These are phyloP conservation scores for Lodderomyces beijingensis DNA, from an alignment of 1,139 yeast species.

Conservation along the genomic window DNA sequence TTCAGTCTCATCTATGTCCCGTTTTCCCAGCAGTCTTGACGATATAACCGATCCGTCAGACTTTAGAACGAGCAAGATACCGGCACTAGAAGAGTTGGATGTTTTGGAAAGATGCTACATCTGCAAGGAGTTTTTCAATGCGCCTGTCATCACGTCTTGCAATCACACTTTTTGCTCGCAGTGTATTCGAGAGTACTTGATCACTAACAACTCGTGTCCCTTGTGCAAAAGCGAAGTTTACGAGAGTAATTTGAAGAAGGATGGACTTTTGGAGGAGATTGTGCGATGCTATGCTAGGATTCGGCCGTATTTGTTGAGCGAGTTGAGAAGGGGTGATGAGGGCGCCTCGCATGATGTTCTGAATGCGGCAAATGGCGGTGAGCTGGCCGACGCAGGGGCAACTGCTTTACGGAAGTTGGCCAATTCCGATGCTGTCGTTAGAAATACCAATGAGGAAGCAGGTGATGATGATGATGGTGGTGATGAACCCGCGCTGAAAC, in stretches of 20 bases:
- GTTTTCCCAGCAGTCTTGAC: conserved; percentile 6
- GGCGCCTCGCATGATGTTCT: background rate
- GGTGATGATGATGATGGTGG: background rate
- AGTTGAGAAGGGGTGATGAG: conserved; percentile 13
- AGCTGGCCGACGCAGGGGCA: conserved; percentile 2
- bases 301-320: conserved; percentile 34
- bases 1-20: conserved; percentile 1
- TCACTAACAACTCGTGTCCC: conserved; percentile 66
- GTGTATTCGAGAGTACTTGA: conserved; percentile 73
- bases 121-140: conserved; percentile 80
- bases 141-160: conserved; percentile 84
- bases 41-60: conserved; percentile 62
- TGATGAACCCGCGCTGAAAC: background rate
- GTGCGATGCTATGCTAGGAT: conserved; percentile 50
- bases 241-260: conserved; percentile 68
- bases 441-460: conserved; percentile 2
- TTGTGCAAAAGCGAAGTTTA: conserved; percentile 68
- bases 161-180: conserved; percentile 89
- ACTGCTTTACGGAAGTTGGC: background rate
- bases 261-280: conserved; percentile 69
- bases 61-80: conserved; percentile 52
- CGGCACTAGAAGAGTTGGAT: conserved; percentile 60
- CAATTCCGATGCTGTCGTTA: background rate
- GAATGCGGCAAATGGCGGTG: background rate
- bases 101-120: conserved; percentile 77